Evolutionary conservation across 176 grass and related monocot genomes (phyloP).

Genomic region (Guadua angustifolia): DNA sequence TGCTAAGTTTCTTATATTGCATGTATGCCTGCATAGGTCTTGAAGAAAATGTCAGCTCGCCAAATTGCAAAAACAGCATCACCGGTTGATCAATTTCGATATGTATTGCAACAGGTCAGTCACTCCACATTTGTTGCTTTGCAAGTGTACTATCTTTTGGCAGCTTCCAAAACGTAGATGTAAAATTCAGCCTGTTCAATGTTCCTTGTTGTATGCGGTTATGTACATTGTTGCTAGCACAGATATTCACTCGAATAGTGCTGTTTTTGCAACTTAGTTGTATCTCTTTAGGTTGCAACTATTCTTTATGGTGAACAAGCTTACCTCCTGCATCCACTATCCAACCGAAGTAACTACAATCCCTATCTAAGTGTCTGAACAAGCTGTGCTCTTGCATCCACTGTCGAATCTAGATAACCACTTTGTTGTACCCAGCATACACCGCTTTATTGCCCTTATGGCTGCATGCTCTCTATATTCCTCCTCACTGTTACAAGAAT

Average conservation of each 20-base stretch:
- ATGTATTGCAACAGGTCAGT: constrained; percentile 84
- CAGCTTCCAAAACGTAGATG: neutral
- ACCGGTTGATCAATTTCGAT: constrained; percentile 78
- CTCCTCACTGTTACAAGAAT: neutral
- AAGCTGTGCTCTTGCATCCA: constrained; percentile 1
- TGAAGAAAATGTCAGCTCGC: constrained; percentile 82
- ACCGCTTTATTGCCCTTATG: neutral
- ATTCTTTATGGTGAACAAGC: constrained; percentile 1
- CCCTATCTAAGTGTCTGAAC: constrained; percentile 17
- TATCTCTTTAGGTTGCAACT: neutral
- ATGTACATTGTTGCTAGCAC: neutral
- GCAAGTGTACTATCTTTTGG: constrained; percentile 11
- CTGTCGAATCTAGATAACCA: neutral
- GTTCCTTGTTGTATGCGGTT: neutral
- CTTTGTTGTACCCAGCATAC: neutral
- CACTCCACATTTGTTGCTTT: constrained; percentile 30
- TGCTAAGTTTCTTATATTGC: neutral
- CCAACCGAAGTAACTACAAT: neutral
- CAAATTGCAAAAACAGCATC: constrained; percentile 87
- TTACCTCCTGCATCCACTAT: neutral
- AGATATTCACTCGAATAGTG: neutral
- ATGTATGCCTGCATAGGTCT: constrained; percentile 54
- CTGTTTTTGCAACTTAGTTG: neutral
- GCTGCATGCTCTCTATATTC: neutral
- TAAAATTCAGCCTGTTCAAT: neutral